These are phyloP conservation scores for Beta corolliflora DNA, from an alignment of 179 eudicot genomes.

Conservation along the genomic window DNA sequence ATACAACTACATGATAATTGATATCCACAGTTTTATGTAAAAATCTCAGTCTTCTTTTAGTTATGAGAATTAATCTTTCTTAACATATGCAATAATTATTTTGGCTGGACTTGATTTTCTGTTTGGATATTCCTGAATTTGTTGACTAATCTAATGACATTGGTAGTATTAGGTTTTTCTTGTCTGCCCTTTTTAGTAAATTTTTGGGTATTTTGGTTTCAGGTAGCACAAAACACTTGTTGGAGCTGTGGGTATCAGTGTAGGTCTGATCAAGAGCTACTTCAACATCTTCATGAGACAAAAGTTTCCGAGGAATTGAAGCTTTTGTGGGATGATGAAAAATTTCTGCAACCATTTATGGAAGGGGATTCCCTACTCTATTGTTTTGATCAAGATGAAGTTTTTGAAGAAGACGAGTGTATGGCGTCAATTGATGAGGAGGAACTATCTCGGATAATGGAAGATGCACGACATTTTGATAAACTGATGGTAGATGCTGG, in stretches of 20 bases:
- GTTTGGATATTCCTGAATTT: not conserved
- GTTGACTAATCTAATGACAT: not conserved
- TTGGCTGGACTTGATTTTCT: not conserved
- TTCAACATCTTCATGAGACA: constrained; percentile 52
- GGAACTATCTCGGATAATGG: constrained; percentile 39
- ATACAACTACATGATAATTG: too few species aligned
- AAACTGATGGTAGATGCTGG: constrained; percentile 32
- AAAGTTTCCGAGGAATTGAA: constrained; percentile 31
- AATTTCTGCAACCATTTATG: constrained; percentile 65
- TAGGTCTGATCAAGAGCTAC: constrained; percentile 49
- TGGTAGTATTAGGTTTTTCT: not conserved
- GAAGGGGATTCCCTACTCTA: constrained; percentile 76
- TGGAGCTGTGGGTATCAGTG: constrained; percentile 64
- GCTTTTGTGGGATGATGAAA: constrained; percentile 71
- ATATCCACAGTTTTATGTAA: too few species aligned
- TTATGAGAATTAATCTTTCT: too few species aligned
- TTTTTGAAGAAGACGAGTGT: constrained; percentile 54
- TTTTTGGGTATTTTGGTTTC: constrained; percentile 9
- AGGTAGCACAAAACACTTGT: constrained; percentile 69
- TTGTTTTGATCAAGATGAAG: constrained; percentile 74
- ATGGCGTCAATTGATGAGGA: constrained; percentile 42
- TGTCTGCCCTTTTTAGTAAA: not conserved
- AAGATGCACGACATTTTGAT: constrained; percentile 29
- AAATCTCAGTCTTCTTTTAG: too few species aligned
- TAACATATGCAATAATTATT: too few species aligned